Evolutionary conservation across 345 rosid genomes (phyloP), one percentile per base, ranked within the genome.

Genomic region (Draba incana): DNA sequence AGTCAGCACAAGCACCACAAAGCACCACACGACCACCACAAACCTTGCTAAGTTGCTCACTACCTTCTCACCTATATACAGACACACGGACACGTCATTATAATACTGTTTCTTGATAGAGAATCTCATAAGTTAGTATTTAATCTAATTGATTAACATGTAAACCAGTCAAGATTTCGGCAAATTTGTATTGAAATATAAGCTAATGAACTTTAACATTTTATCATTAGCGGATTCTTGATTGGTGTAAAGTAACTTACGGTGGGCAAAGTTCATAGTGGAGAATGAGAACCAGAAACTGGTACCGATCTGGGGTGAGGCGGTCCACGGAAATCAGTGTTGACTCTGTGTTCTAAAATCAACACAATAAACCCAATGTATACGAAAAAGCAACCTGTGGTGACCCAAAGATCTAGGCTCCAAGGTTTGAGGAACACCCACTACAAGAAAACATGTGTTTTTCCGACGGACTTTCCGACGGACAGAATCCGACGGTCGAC

Each of bases 371-470:
- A 82, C 11, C 87, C 96, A 27, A 84, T 83, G 60, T 78, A 68
- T 4, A 90, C 25, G 28, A 85, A 88, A 62, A 83, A 88, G 46
- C 84, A 57, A 49, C 62, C 76, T 5, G 68, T 85, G 1, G 84
- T 72, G n/a, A 82, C 49, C 98, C 98, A 86, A 24, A 92, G 82
- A 2, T 81, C 80, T 80, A 78, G 76, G 27, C 83, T 84, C 66
- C 89, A 65, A 4, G 98, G 96, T 75, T 79, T 70, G 56, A 88
- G 57, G 79, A 92, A 88, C 57, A 80, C 68, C 96, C n/a, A n/a
- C n/a, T n/a, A n/a, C n/a, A n/a, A n/a, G n/a, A n/a, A n/a, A n/a
- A n/a, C n/a, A n/a, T n/a, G n/a, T n/a, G n/a, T n/a, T n/a, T n/a
- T n/a, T n/a, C n/a, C n/a, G n/a, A n/a, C n/a, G n/a, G n/a, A n/a